Base-by-base conservation (phyloP, 345 rosid genomes). In the Hibiscus trionum region DNA sequence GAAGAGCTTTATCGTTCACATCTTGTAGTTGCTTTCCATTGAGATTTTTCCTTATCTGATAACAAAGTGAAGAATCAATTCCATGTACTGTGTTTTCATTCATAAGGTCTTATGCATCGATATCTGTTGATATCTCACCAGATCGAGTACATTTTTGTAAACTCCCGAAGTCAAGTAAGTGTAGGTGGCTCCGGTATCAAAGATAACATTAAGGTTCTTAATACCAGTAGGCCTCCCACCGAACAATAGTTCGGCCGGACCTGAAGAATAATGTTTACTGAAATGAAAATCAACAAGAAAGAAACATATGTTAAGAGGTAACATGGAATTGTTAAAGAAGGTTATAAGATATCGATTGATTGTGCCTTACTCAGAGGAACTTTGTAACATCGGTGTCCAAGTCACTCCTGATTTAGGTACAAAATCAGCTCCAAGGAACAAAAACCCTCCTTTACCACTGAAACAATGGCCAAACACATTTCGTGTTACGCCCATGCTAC, bases 141-240 rank as follows among this genome's bases (percentile, higher is more conserved):
- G 79, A 85, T 84, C 74, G 21, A 91, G 80, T n/a, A 73, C 16
- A 5, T 77, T 62, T 72, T 79, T 59, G 76, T 94, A 91, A 64
- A 84, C 85, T 49, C 75, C 62, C 7, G 84, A 79, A 52, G 56
- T 86, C 72, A 91, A 85, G 84, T 94, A 91, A 33, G 93, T 80
- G 79, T 88, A 94, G 2, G 97, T 88, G 84, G 95, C 82, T 65
- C 98, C 98, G 27, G 92, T 85, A 79, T 94, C 98, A 68, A 91
- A 90, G 70, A 88, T 66, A 17, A 88, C 52, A 55, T 81, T 46
- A 26, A 86, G 83, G 66, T 81, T 91, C 73, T 83, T 88, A 3
- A 83, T 64, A 66, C 91, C 91, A 0, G 87, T 83, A 69, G 85
- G 58, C 84, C 81, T 88, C 29, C 86, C 84, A 8, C 82, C 76